Conservation (phyloP, 2,329 filamentous ascomycete species). For the Arthrobotrys conoides region DNA sequence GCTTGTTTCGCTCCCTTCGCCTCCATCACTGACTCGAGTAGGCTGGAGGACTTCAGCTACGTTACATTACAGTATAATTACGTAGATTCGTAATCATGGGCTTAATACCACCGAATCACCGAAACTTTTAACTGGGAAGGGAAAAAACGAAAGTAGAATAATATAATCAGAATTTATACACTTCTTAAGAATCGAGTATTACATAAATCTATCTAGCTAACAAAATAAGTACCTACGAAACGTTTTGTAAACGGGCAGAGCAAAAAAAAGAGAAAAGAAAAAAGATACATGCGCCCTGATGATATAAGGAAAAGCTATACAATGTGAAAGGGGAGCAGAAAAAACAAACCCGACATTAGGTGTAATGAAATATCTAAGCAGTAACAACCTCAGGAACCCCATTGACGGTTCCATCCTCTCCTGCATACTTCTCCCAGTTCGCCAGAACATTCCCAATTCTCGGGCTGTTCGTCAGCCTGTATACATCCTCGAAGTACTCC, state of each 20-base stretch:
- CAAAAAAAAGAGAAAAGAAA: background rate
- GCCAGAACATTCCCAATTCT: constrained; percentile 84
- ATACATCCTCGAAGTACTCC: constrained; percentile 99
- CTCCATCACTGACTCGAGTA: constrained; percentile 1
- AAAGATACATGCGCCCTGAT: background rate
- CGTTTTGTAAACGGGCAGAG: background rate
- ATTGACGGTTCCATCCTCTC: constrained; percentile 62
- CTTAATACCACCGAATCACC: background rate
- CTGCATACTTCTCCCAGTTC: constrained; percentile 82
- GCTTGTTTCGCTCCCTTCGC: background rate
- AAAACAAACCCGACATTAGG: too few species aligned
- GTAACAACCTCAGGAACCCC: constrained; percentile 24
- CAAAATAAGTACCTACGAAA: background rate
- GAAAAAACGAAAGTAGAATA: background rate
- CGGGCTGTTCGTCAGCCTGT: constrained; percentile 87
- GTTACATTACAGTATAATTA: too few species aligned
- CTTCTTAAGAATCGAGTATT: background rate
- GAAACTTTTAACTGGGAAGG: background rate
- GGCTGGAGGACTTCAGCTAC: background rate
- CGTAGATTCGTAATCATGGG: background rate
- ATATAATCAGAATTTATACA: background rate
- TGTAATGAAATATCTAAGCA: constrained; percentile 18
- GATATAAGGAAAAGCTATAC: background rate
- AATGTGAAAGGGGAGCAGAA: background rate
- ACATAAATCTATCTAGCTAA: constrained; percentile 1